A percentile compares a stretch with the other conserved stretches of the same genome.
These are phyloP conservation scores for Aurantiochytrium sp. DNA, from an alignment of 108 stramenopile genomes.

Conservation along the genomic window DNA sequence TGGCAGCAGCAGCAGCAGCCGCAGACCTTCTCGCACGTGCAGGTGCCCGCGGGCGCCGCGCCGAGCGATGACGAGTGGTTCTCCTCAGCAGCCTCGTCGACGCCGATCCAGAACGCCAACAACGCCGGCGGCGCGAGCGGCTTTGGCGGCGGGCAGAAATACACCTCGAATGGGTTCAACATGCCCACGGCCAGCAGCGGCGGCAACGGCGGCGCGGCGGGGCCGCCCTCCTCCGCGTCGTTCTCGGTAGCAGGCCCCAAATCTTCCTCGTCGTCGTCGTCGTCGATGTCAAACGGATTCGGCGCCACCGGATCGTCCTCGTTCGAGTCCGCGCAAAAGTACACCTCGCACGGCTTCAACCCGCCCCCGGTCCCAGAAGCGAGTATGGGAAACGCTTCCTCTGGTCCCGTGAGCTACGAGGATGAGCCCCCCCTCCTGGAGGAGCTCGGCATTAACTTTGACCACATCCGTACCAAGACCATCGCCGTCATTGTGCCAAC, in stretches of 20 bases:
- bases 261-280: neutral
- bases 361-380: neutral
- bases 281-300: neutral
- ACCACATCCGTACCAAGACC: constrained; percentile 88
- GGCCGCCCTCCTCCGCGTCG: neutral
- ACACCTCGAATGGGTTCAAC: neutral
- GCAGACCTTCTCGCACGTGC: neutral
- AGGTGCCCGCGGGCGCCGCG: neutral
- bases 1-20: neutral
- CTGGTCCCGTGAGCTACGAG: constrained; percentile 57
- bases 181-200: neutral
- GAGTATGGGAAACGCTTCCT: neutral
- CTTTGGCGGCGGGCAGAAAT: neutral
- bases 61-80: neutral
- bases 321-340: neutral
- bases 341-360: neutral
- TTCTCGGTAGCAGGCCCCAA: neutral
- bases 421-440: constrained; percentile 94
- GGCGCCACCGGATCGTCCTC: neutral
- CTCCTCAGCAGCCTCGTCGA: neutral
- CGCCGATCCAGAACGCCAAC: neutral
- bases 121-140: neutral
- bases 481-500: constrained; percentile 75
- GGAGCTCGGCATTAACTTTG: constrained; percentile 91
- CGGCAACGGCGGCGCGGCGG: neutral